Evolutionary conservation across 2,329 filamentous ascomycete genomes (phyloP), one percentile per base, ranked within the genome.

Genomic region (Immersiporthe knoxdaviesiana): DNA sequence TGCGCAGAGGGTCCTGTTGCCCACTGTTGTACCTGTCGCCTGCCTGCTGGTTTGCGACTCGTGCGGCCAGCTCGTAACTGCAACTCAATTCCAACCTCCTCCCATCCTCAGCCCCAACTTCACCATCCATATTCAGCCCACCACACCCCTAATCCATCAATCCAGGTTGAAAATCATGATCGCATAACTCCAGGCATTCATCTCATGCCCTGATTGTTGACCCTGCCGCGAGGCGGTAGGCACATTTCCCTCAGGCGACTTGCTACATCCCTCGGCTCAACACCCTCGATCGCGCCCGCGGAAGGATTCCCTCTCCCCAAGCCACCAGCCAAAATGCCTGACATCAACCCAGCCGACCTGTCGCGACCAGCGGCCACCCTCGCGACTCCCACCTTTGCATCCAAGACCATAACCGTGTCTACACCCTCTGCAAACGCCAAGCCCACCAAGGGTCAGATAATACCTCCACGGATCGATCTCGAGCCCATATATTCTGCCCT

Each of bases 271-370:
- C 24, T 59, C 64, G 16, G 27, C 14, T 65, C 60, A 47, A 59
- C n/a, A n/a, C 65, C 66, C 60, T 72, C 71, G 68, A 58, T 68
- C 27, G 58, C 71, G 72, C 73, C 73, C 72, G 68, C 64, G 65
- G 63, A 41, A 65, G 37, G n/a, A n/a, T n/a, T n/a, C 67, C 65
- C 59, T 56, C 27, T 47, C 44, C 70, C 65, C 41, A 68, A 62
- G 1, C 58, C 30, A 56, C 35, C 70, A 75, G 63, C 72, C 75
- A 77, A 72, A 73, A 91, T 91, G 88, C 88, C 88, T 75, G 89
- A 91, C 81, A 91, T 91, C 81, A 89, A 91, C 82, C 89, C 89
- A 76, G 88, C 89, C 82, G 88, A 89, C 73, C 80, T 91, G 75
- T 90, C 88, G 83, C 87, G 88, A 76, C 86, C 87, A 71, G 80